These are phyloP conservation scores for Colletotrichum chrysophilum DNA, from an alignment of 2,329 filamentous ascomycete genomes.

Conservation along the genomic window DNA sequence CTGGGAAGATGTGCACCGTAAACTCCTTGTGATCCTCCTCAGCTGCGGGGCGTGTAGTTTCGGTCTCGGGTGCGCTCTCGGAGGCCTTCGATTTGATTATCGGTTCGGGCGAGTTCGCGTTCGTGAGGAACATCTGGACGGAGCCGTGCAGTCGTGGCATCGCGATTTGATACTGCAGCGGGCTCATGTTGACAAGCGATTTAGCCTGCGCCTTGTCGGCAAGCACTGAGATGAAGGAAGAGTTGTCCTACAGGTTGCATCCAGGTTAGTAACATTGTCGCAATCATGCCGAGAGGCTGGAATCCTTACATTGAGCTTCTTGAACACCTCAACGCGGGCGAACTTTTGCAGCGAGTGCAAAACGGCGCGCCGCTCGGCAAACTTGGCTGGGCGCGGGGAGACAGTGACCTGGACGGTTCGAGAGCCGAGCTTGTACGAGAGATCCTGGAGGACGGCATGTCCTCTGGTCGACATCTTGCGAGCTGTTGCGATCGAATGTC, in stretches of 20 bases:
- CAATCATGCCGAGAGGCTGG: not conserved
- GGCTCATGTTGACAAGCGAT: conserved; percentile 48
- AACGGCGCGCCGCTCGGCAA: conserved; percentile 61
- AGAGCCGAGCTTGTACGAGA: conserved; percentile 1
- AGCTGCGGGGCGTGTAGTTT: not conserved
- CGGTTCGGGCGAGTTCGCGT: conserved; percentile 13
- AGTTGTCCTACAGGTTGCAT: conserved; percentile 45
- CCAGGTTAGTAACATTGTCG: not conserved
- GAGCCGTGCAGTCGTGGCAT: conserved; percentile 26
- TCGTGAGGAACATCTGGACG: conserved; percentile 35
- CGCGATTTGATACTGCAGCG: conserved; percentile 50
- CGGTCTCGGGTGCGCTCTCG: not conserved
- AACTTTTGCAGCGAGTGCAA: conserved; percentile 55
- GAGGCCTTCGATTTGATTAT: not conserved
- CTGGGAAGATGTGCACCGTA: conserved; percentile 44
- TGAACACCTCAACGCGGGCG: conserved; percentile 58
- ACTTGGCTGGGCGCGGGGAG: conserved; percentile 53
- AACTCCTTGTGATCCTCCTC: conserved; percentile 39
- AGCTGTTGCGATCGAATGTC: not conserved
- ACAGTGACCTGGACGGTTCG: conserved; percentile 57
- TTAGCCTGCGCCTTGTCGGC: conserved; percentile 42
- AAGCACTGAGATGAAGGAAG: conserved; percentile 57
- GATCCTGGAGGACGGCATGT: not conserved
- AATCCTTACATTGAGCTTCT: conserved; percentile 43
- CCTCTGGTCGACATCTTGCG: conserved; percentile 12